Percentiles rank a stretch among this genome's conserved stretches.
Evolutionary conservation across 768 basidiomycete genomes (phyloP).

Genomic region (Hypsizygus marmoreus): DNA sequence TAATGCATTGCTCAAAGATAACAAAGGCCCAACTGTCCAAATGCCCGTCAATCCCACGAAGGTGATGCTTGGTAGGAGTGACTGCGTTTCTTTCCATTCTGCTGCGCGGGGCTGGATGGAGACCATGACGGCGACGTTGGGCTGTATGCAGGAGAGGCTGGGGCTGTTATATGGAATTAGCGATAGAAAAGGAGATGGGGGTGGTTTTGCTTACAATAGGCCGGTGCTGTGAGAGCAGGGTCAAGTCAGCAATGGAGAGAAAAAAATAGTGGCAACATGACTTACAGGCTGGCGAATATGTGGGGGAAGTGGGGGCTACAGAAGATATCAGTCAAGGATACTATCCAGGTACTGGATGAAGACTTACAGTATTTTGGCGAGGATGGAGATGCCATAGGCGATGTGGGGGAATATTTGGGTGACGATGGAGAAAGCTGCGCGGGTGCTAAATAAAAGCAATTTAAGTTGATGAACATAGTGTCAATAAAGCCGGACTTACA

Average conservation of each 20-base stretch:
- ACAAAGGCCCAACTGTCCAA: constrained; percentile 9
- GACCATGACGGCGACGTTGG: constrained; percentile 87
- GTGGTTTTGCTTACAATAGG: constrained; percentile 63
- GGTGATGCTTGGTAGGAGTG: constrained; percentile 51
- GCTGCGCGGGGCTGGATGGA: constrained; percentile 75
- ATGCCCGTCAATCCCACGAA: constrained; percentile 48
- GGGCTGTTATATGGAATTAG: constrained; percentile 46
- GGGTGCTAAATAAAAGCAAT: constrained; percentile 52
- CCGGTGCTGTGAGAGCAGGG: constrained; percentile 54
- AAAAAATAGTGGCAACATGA: constrained; percentile 17
- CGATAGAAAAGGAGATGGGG: constrained; percentile 10
- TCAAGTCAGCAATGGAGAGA: constrained; percentile 2
- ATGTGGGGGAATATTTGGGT: constrained; percentile 92
- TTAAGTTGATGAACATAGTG: constrained; percentile 4
- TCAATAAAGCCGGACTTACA: constrained; percentile 47
- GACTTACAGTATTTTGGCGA: constrained; percentile 90
- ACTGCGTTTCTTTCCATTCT: constrained; percentile 41
- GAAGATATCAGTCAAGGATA: constrained; percentile 12
- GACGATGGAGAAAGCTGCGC: constrained; percentile 86
- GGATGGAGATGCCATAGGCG: constrained; percentile 85
- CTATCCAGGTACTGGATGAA: not conserved
- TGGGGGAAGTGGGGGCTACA: constrained; percentile 81
- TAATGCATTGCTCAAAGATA: constrained; percentile 26
- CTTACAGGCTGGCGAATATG: constrained; percentile 88
- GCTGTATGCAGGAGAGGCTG: constrained; percentile 84